Conservation (phyloP, 768 basidiomycete species). For the Auricularia heimuer region DNA sequence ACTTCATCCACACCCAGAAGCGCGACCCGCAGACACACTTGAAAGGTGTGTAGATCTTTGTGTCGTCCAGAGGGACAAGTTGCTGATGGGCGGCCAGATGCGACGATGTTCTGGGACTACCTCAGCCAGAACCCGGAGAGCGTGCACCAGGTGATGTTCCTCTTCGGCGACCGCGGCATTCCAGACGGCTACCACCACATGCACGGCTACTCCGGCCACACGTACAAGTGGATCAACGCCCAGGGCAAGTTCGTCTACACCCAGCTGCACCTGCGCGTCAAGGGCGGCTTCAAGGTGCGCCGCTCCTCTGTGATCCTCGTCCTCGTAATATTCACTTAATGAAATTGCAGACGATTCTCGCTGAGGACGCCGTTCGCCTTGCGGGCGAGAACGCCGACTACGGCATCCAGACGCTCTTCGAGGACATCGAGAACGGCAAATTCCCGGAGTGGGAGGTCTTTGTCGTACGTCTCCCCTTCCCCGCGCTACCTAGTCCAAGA, state of each 20-base stretch:
- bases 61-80: neutral
- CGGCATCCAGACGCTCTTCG: conserved; percentile 44
- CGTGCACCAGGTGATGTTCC: conserved; percentile 35
- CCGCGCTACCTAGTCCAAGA: too few relatives aligned
- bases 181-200: conserved; percentile 23
- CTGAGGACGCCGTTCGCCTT: conserved; percentile 23
- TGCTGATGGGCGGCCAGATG: neutral
- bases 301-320: neutral
- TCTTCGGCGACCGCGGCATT: conserved; percentile 41
- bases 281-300: conserved; percentile 71
- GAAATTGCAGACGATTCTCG: neutral
- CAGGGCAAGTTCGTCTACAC: conserved; percentile 45
- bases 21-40: conserved; percentile 41
- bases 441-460: conserved; percentile 53
- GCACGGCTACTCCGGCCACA: conserved; percentile 44
- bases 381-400: conserved; percentile 37
- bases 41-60: conserved; percentile 8
- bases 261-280: conserved; percentile 47
- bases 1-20: conserved; percentile 36
- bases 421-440: conserved; percentile 41
- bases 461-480: conserved; percentile 15
- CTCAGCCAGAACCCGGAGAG: conserved; percentile 39
- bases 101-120: conserved; percentile 33
- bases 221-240: conserved; percentile 36
- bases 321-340: neutral